A percentile compares a stretch with the other conserved stretches of the same genome.
These are phyloP conservation scores for Bipolaris oryzae DNA, from an alignment of 2,329 filamentous ascomycete genomes.

Conservation along the genomic window DNA sequence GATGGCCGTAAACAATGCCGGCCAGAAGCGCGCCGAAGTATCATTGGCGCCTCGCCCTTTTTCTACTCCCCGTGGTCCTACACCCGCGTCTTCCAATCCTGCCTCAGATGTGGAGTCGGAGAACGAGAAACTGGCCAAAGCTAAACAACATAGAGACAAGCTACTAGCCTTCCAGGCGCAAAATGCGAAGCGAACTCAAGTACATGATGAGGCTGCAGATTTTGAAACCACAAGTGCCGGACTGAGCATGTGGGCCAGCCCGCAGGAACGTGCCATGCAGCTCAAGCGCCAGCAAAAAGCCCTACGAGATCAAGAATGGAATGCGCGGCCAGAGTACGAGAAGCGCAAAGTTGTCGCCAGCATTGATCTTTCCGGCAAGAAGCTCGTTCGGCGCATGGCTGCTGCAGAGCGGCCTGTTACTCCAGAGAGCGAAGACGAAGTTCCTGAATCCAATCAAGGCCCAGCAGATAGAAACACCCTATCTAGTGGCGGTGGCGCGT, in stretches of 20 bases:
- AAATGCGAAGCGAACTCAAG: conserved; percentile 81
- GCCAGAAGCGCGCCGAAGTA: conserved; percentile 70
- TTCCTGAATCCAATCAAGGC: conserved; percentile 26
- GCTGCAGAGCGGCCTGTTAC: conserved; percentile 62
- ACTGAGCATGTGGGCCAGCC: conserved; percentile 80
- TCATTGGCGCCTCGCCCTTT: conserved; percentile 67
- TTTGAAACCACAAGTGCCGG: conserved; percentile 67
- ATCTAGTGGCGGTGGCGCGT: conserved; percentile 59
- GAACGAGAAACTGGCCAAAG: conserved; percentile 69
- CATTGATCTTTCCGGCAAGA: conserved; percentile 79
- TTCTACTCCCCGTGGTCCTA: conserved; percentile 46
- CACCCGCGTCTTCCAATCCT: conserved; percentile 44
- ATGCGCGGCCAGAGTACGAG: conserved; percentile 83
- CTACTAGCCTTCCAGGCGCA: conserved; percentile 83
- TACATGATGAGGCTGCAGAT: conserved; percentile 84
- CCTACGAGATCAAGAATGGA: conserved; percentile 85
- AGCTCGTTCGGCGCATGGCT: conserved; percentile 74
- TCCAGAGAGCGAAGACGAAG: conserved; percentile 59
- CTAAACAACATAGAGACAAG: conserved; percentile 79
- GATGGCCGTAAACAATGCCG: conserved; percentile 78
- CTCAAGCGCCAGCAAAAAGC: conserved; percentile 85
- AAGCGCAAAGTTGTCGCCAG: conserved; percentile 84
- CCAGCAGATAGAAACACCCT: conserved; percentile 35
- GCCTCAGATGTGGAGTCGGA: conserved; percentile 51
- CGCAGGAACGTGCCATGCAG: conserved; percentile 80